These are phyloP conservation scores for Xylaria curta DNA, from an alignment of 495 filamentous ascomycete species.

Conservation along the genomic window DNA sequence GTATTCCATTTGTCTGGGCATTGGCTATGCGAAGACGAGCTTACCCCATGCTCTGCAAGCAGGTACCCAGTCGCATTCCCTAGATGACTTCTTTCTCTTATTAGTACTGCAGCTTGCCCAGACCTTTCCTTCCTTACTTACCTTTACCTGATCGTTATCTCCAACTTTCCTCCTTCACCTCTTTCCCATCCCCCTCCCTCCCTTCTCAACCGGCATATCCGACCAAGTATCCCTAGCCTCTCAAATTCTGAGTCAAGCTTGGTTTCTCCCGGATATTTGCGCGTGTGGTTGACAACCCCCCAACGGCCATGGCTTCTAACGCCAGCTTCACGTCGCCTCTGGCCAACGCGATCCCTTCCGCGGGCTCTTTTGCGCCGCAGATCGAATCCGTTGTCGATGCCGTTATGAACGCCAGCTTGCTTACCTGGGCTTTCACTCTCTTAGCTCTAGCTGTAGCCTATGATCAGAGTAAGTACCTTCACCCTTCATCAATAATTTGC, in stretches of 20 bases:
- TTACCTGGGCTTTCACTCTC: constrained; percentile 69
- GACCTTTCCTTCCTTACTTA: constrained; percentile 23
- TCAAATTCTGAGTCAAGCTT: neutral
- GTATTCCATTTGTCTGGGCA: too few species aligned
- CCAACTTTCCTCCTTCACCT: neutral
- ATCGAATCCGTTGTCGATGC: constrained; percentile 52
- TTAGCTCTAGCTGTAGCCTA: constrained; percentile 76
- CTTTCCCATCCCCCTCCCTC: constrained; percentile 8
- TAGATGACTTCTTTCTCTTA: constrained; percentile 1
- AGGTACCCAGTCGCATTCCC: neutral
- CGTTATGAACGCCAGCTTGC: constrained; percentile 61
- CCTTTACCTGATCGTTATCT: constrained; percentile 4
- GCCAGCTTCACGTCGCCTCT: constrained; percentile 78
- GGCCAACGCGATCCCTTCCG: constrained; percentile 67
- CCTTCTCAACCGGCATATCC: constrained; percentile 6
- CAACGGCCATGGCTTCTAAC: constrained; percentile 65
- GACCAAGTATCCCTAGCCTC: neutral
- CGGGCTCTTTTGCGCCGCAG: constrained; percentile 48
- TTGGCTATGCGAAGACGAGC: constrained; percentile 9
- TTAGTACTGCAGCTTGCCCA: constrained; percentile 15
- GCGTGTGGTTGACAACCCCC: constrained; percentile 16
- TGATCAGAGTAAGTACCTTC: constrained; percentile 74
- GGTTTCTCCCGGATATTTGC: constrained; percentile 7
- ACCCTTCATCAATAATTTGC: constrained; percentile 14
- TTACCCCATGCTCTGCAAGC: neutral